These are phyloP conservation scores for Saccharomyces hybrid DNA, from an alignment of 1,139 yeast genomes.

Conservation along the genomic window DNA sequence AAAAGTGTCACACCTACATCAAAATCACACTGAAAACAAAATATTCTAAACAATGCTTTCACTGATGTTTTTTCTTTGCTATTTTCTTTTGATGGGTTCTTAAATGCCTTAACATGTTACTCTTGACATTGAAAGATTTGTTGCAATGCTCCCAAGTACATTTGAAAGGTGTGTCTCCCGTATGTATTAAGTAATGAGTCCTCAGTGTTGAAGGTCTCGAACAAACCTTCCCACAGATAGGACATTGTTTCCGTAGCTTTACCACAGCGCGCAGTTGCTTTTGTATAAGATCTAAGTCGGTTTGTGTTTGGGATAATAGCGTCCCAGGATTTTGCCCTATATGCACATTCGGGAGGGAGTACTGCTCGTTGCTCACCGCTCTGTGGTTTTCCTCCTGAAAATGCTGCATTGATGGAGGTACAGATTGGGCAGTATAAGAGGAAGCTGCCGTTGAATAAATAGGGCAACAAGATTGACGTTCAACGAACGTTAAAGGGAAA, in stretches of 20 bases:
- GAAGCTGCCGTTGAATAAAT: neutral
- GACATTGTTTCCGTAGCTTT: conserved; percentile 37
- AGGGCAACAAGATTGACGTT: neutral
- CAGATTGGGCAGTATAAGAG: neutral
- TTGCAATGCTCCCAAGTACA: conserved; percentile 71
- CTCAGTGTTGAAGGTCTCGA: conserved; percentile 77
- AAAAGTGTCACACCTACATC: neutral
- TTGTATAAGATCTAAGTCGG: neutral
- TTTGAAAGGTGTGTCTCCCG: conserved; percentile 77
- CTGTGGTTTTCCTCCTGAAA: neutral
- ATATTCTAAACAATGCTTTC: neutral
- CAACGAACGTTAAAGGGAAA: neutral
- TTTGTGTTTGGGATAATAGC: neutral
- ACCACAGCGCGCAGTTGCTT: neutral
- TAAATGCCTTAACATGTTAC: conserved; percentile 74
- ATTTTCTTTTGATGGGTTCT: conserved; percentile 42
- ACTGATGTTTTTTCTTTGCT: conserved; percentile 6
- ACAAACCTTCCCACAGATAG: conserved; percentile 67
- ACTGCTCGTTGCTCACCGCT: neutral
- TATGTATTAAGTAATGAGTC: conserved; percentile 77
- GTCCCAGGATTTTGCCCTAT: neutral
- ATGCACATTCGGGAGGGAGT: neutral
- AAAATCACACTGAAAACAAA: neutral
- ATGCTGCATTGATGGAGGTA: neutral
- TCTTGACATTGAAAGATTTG: conserved; percentile 66